Evolutionary conservation across 768 basidiomycete species (phyloP), one percentile per base, ranked within the genome.

Genomic region (Rhodotorula graminis): DNA sequence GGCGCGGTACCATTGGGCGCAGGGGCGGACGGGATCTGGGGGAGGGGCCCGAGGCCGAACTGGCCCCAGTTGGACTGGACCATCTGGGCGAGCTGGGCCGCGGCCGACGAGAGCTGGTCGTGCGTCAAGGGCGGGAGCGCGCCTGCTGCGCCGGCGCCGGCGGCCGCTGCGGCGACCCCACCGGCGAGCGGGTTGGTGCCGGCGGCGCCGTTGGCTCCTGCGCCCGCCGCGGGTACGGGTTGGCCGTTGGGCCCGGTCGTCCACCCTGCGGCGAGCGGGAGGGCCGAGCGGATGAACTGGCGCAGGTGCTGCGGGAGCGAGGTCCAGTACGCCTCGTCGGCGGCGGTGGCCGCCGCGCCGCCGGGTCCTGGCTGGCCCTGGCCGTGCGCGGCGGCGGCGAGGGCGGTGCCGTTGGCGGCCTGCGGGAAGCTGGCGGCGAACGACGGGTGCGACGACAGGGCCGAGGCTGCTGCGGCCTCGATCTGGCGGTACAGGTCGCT

Each of bases 251-350:
- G 74, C 0, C 68, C 74, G 3, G 65, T 67, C 11, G 73, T 73
- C 49, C 76, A 67, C 4, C 72, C 75, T 10, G 80, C 80, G 42
- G 81, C 80, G 65, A 83, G 79, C 1, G 83, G 83, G 7, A 84
- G 80, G 16, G 84, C 84, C 64, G 83, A 83, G 73, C 87, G 83
- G 79, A 90, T 88, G 80, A 89, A 89, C 73, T 85, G 87, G 78
- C 87, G 85, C 71, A 89, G 84, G 77, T 89, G 87, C 33, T 86
- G 84, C 50, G 89, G 88, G 58, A 90, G 84, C 52, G 86, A 85
- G 60, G 86, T 85, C 89, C 88, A 88, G 78, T 89, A 89, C 60
- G 87, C 87, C 74, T 88, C 87, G 73, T 87, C 87, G 61, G 84
- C 82, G 59, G 79, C 27, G 33, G 31, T 60, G 57, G 65, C 61